Base-by-base conservation (phyloP, 164 flowering plant species). In the Liriodendron chinense region DNA sequence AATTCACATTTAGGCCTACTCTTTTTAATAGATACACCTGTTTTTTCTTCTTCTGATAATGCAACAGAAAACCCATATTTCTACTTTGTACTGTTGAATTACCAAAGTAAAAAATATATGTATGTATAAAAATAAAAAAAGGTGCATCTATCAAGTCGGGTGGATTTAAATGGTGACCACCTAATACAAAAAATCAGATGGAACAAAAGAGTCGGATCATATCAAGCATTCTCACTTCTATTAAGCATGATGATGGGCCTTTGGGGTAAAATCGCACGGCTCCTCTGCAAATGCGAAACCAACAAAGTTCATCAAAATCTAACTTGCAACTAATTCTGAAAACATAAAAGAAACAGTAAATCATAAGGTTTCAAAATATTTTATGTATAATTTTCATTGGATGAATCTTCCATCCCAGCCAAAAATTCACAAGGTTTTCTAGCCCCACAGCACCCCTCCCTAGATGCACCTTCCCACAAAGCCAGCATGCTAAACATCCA, bases 181-280 rank as follows among this genome's bases (percentile, higher is more conserved):
- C 43, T 34, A 4, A 34, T 8, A 22, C 6, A 56, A n/a, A 67
- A 34, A 74, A 25, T 26, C 4, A 14, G 12, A 53, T 53, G 69
- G 14, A 28, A 67, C 14, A 64, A 67, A 34, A 67, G 47, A 28
- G 25, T 26, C 47, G 3, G 47, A 67, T 67, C 7, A 0, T 34
- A 73, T 49, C 20, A 50, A 23, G 47, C 47, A 50, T 57, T 25
- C 96, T 88, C 78, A 91, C 98, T 79, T 92, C 97, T 64, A 94
- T 83, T 7, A 68, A 18, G 79, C 98, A 96, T 8, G 97, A 84
- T 67, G 93, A 84, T 76, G 94, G 91, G 74, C 99, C 96, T 84
- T 82, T 91, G 7, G 98, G 96, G 82, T 81, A 96, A 82, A 96
- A 96, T 43, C 99, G 88, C 64, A 91, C 97, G 73, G 90, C 91